phyloP scores from a whole-genome alignment of 2,329 filamentous ascomycete genomes.

The Xylaria polymorpha region DNA sequence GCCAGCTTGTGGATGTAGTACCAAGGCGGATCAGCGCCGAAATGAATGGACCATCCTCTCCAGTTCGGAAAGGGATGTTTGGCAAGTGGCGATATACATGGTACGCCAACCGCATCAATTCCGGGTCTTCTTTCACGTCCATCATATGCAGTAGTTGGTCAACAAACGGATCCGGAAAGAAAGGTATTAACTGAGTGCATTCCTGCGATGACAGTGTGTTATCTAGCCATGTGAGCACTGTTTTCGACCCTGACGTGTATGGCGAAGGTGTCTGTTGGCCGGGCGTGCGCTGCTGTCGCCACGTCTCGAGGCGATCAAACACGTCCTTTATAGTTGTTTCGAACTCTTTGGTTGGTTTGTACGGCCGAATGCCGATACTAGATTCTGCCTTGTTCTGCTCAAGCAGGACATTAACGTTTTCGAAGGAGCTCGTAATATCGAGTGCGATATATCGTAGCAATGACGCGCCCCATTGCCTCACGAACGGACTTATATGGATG shows the following conservation, averaged over 20 bases:
- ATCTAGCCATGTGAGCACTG: constrained; percentile 94
- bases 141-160: constrained; percentile 98
- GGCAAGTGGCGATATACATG: constrained; percentile 96
- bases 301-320: constrained; percentile 83
- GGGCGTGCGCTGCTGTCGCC: constrained; percentile 84
- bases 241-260: constrained; percentile 97
- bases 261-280: constrained; percentile 93
- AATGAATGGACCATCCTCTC: constrained; percentile 87
- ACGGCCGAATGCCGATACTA: constrained; percentile 86
- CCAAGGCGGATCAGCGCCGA: constrained; percentile 88
- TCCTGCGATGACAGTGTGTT: constrained; percentile 90
- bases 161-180: constrained; percentile 91
- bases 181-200: constrained; percentile 88
- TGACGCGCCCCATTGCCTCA: constrained; percentile 90
- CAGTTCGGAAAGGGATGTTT: constrained; percentile 90
- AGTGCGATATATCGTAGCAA: constrained; percentile 89
- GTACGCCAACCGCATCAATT: constrained; percentile 93
- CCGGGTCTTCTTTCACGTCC: constrained; percentile 98
- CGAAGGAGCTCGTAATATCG: constrained; percentile 95
- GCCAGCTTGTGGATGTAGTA: constrained; percentile 86
- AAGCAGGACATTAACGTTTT: constrained; percentile 79
- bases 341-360: constrained; percentile 81
- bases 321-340: constrained; percentile 76
- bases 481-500: constrained; percentile 98
- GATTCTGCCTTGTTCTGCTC: constrained; percentile 82